Base-by-base conservation (phyloP, 441 rosid species). In the Melastoma candidum region DNA sequence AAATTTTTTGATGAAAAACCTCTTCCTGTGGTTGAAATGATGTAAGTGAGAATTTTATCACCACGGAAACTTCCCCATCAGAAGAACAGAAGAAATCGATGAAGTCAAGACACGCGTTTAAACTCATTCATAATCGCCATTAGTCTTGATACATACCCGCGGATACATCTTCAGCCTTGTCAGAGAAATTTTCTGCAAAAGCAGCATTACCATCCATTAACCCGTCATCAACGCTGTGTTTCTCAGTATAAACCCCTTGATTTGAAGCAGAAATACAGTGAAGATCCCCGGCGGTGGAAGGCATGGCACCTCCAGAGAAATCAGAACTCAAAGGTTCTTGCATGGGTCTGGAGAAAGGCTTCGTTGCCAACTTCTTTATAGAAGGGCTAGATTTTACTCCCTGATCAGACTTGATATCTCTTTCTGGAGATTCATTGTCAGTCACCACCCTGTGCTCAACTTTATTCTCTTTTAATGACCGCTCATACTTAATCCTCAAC, bases 101-200 rank as follows among this genome's bases (percentile, higher is more conserved):
- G 8, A 6, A 8, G 41, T 8, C 41, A 32, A 8, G 41, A 32
- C 41, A 32, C 8, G 22, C 22, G 8, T 32, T 32, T 32, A 32
- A 32, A 29, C 5, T 4, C 41, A 6, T 32, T 32, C 8, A 32
- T 8, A 32, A 32, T 32, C 1, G 41, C 41, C 8, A 8, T 6
- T 4, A 32, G 41, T 32, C 0, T 32, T 32, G 41, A 32, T 32
- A 52, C 59, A 53, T 70, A 87, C 96, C 90, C 50, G 78, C 74
- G 46, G 81, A 71, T 48, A 68, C 73, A 54, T 87, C 96, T 59
- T 84, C 96, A 26, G 70, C 66, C 77, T 69, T 87, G 68, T 82
- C 96, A 47, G 54, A 51, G 62, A 44, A 67, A 68, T 39, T 74
- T 59, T 85, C 87, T 53, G 68, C 55, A 48, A 69, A 12, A 36